Percentiles rank a stretch among this genome's conserved stretches.
phyloP scores from a whole-genome alignment of 106 monocot species.

The Dendrobium officinale region DNA sequence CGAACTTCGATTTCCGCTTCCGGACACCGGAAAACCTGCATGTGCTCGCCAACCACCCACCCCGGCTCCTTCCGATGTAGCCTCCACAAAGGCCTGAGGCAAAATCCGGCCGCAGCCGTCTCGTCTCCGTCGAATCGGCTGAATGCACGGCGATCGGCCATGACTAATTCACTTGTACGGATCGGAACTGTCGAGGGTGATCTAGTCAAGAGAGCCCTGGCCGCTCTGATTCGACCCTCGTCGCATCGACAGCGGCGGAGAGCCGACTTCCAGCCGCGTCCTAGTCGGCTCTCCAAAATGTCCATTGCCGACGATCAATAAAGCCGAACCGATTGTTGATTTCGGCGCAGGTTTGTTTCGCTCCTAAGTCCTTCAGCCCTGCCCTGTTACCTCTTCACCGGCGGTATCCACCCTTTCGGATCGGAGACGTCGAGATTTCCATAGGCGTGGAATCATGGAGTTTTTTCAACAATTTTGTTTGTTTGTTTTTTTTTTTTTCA shows the following conservation, averaged over 20 bases:
- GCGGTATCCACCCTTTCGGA: not conserved
- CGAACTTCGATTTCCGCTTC: not conserved
- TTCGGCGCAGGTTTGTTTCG: not conserved
- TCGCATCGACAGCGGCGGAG: constrained; percentile 50
- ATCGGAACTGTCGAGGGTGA: constrained; percentile 59
- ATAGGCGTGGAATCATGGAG: no score
- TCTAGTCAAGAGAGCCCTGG: constrained; percentile 32
- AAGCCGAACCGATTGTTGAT: not conserved
- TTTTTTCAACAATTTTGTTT: no score
- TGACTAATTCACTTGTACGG: constrained; percentile 59
- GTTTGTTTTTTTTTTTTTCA: not conserved
- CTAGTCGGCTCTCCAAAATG: constrained; percentile 46
- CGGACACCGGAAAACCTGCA: constrained; percentile 33
- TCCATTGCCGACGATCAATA: constrained; percentile 25
- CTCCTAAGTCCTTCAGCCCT: not conserved
- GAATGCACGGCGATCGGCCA: constrained; percentile 39
- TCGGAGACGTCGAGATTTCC: not conserved
- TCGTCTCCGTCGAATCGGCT: constrained; percentile 23
- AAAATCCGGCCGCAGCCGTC: constrained; percentile 13
- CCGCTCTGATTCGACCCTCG: constrained; percentile 42
- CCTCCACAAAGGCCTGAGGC: constrained; percentile 42
- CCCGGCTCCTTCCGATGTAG: constrained; percentile 62
- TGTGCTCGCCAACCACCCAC: constrained; percentile 63
- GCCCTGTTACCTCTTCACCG: not conserved
- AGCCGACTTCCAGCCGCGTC: constrained; percentile 31